phyloP scores from a whole-genome alignment of 2,329 filamentous ascomycete genomes.

The Aspergillus ibericus region DNA sequence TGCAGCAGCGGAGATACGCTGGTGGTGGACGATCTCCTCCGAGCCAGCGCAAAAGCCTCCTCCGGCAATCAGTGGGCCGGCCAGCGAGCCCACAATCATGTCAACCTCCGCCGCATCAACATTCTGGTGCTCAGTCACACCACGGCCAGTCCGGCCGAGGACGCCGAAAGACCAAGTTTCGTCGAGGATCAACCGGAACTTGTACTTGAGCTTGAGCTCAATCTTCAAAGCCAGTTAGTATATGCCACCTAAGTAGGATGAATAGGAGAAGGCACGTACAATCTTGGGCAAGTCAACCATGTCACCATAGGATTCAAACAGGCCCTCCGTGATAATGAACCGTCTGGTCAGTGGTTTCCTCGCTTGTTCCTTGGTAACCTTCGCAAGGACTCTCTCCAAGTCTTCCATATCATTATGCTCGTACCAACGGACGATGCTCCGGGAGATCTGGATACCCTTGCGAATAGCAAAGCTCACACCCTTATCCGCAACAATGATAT shows the following conservation, averaged over 20 bases:
- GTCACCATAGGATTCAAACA: constrained; percentile 91
- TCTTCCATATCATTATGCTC: constrained; percentile 96
- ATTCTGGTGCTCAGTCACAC: constrained; percentile 93
- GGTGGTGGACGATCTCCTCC: constrained; percentile 90
- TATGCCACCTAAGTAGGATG: constrained; percentile 3
- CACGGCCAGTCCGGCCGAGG: constrained; percentile 84
- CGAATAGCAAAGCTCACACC: constrained; percentile 92
- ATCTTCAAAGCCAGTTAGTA: constrained; percentile 52
- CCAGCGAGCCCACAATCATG: constrained; percentile 93
- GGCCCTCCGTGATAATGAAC: constrained; percentile 92
- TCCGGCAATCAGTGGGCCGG: constrained; percentile 85
- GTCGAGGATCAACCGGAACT: constrained; percentile 95
- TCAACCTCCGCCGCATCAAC: constrained; percentile 91
- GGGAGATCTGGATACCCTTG: constrained; percentile 88
- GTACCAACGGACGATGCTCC: constrained; percentile 90
- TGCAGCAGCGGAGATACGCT: constrained; percentile 85
- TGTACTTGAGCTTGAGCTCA: constrained; percentile 92
- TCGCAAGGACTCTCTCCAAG: constrained; percentile 78
- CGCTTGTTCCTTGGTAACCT: constrained; percentile 82
- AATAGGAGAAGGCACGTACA: constrained; percentile 49
- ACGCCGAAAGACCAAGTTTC: constrained; percentile 98
- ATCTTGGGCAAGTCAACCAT: constrained; percentile 81
- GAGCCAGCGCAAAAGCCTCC: constrained; percentile 95
- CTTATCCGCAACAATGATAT: constrained; percentile 93
- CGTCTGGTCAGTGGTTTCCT: constrained; percentile 85